Evolutionary conservation across 2,329 filamentous ascomycete species (phyloP).

Genomic region (Simplicillium sp.): DNA sequence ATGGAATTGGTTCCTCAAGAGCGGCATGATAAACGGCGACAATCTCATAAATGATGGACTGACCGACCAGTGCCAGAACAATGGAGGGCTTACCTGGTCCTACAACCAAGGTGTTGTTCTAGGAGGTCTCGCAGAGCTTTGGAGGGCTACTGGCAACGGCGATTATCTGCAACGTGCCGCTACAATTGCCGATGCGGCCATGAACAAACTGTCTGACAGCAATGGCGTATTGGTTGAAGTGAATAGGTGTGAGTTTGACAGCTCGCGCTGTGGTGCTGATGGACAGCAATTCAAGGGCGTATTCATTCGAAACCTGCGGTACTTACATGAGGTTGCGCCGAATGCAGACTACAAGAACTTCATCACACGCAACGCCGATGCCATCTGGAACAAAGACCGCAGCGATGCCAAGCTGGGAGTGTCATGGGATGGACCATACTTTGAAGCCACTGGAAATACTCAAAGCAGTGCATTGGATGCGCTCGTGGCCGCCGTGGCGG

Average conservation of each 20-base stretch:
- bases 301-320: constrained; percentile 54
- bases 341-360: constrained; percentile 40
- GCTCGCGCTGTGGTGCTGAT: constrained; percentile 32
- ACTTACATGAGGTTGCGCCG: constrained; percentile 42
- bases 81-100: constrained; percentile 37
- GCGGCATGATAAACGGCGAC: constrained; percentile 41
- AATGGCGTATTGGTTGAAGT: constrained; percentile 35
- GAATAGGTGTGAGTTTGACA: constrained; percentile 21
- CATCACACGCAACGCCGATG: constrained; percentile 52
- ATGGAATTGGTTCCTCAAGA: constrained; percentile 42
- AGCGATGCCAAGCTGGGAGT: constrained; percentile 46
- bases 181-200: constrained; percentile 43
- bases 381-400: constrained; percentile 53
- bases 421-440: constrained; percentile 55
- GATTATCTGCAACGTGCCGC: constrained; percentile 31
- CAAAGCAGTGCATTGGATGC: constrained; percentile 59
- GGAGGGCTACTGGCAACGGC: constrained; percentile 29
- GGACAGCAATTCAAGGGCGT: constrained; percentile 64
- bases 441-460: constrained; percentile 41
- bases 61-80: constrained; percentile 37
- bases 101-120: constrained; percentile 53
- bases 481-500: constrained; percentile 49
- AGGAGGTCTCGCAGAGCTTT: constrained; percentile 41
- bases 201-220: constrained; percentile 30
- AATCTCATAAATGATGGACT: constrained; percentile 46